Conservation (phyloP, 306 rosid genomes). For the Arachis hypogaea region DNA sequence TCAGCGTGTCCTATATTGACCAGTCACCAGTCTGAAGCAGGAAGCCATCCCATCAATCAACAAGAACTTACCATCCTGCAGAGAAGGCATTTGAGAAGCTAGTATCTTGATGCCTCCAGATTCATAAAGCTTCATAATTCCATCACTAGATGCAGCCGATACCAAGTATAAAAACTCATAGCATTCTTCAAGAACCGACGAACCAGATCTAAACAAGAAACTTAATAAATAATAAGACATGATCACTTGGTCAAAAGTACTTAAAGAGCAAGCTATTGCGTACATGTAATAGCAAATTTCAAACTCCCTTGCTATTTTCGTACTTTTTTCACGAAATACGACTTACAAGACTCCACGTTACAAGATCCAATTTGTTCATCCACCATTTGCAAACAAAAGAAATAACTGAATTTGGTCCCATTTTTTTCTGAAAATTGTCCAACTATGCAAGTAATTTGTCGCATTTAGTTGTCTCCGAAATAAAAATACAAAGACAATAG, state of each 20-base stretch:
- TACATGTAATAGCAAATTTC: background rate
- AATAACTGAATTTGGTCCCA: background rate
- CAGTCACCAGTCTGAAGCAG: conserved; percentile 4
- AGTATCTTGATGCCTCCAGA: conserved; percentile 63
- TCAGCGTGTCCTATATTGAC: background rate
- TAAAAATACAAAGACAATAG: background rate
- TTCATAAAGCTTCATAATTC: conserved; percentile 55
- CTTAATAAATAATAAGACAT: conserved; percentile 6
- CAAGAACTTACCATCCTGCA: conserved; percentile 66
- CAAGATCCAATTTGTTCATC: background rate
- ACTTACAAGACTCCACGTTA: background rate
- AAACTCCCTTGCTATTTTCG: background rate
- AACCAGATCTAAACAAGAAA: conserved; percentile 60
- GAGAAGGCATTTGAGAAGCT: conserved; percentile 64
- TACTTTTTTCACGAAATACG: background rate
- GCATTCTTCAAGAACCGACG: conserved; percentile 70
- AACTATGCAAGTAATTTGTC: background rate
- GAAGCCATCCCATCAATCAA: conserved; percentile 20
- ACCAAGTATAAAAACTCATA: conserved; percentile 83
- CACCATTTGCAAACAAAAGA: conserved; percentile 7
- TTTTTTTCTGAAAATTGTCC: background rate
- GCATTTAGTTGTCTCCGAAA: no score
- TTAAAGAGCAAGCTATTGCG: no score
- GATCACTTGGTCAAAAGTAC: conserved; percentile 5
- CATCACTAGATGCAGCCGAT: conserved; percentile 67